Evolutionary conservation across 225 moss, liverwort and hornwort species (phyloP).

Genomic region (Physcomitrium patens): DNA sequence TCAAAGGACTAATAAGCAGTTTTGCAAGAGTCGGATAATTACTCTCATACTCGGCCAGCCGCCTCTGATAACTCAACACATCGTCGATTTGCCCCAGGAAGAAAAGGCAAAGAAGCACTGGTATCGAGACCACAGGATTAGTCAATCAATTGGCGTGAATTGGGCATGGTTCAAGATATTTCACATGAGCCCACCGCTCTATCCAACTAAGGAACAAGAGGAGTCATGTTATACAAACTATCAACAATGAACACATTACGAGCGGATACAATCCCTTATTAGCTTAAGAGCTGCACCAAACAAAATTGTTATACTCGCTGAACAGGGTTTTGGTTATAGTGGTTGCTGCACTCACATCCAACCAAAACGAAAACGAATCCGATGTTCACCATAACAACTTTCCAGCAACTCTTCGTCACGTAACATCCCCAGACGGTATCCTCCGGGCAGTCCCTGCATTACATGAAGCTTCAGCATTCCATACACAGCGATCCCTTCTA

Average conservation of each 20-base stretch:
- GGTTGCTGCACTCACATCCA: background rate
- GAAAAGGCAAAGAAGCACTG: constrained; percentile 36
- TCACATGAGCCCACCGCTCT: background rate
- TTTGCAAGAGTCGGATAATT: constrained; percentile 40
- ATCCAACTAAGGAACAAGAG: background rate
- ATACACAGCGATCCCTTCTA: background rate
- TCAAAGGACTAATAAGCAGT: constrained; percentile 36
- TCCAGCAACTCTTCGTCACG: constrained; percentile 46
- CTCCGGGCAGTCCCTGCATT: constrained; percentile 23
- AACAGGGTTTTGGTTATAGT: no score
- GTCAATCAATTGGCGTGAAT: background rate
- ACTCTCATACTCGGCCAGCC: constrained; percentile 32
- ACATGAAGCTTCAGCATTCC: background rate
- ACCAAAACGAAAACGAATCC: constrained; percentile 36
- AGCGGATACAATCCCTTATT: fast-evolving
- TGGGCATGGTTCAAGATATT: background rate
- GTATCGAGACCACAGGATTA: background rate
- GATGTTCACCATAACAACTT: constrained; percentile 36
- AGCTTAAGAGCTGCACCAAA: no score
- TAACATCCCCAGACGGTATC: constrained; percentile 44
- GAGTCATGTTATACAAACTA: fast-evolving
- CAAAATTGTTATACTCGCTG: background rate
- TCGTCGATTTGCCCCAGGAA: constrained; percentile 45
- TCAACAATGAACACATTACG: background rate
- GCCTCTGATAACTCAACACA: constrained; percentile 35